Conservation (phyloP, 2,329 filamentous ascomycete genomes). For the Aspergillus sergii region DNA sequence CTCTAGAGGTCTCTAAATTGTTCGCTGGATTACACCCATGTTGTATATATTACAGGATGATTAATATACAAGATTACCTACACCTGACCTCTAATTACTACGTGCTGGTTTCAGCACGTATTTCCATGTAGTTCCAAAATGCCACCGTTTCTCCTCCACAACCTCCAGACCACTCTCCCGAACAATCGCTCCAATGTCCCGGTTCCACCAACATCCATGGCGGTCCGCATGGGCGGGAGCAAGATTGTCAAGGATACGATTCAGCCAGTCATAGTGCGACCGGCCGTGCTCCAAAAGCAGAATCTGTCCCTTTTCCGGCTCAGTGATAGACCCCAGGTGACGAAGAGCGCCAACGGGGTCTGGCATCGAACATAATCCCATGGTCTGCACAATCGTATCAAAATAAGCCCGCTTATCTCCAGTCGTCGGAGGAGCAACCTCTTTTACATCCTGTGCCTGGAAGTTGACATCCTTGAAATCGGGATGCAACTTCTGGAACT, state of each 20-base stretch:
- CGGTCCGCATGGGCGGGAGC: constrained; percentile 51
- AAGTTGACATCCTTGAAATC: constrained; percentile 37
- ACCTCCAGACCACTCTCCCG: constrained; percentile 50
- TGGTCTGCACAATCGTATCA: constrained; percentile 54
- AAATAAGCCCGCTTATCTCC: constrained; percentile 30
- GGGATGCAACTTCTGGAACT: constrained; percentile 43
- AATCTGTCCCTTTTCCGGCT: constrained; percentile 45
- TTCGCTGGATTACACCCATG: background rate
- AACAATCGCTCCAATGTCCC: constrained; percentile 53
- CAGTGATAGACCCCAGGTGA: constrained; percentile 43
- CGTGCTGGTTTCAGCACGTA: constrained; percentile 41
- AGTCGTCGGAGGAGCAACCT: constrained; percentile 24
- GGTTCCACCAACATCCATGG: constrained; percentile 58
- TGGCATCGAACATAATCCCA: constrained; percentile 53
- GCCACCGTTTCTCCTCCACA: constrained; percentile 49
- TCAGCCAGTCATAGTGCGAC: constrained; percentile 50
- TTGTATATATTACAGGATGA: background rate
- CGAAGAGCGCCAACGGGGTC: constrained; percentile 46
- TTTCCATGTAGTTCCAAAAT: constrained; percentile 53
- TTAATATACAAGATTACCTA: constrained; percentile 5
- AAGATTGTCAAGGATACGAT: constrained; percentile 50
- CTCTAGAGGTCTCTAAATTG: background rate
- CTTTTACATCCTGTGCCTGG: constrained; percentile 38
- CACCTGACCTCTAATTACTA: background rate
- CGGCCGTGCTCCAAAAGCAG: constrained; percentile 54